A percentile compares a stretch with the other conserved stretches of the same genome.
Conservation (phyloP, 1,139 yeast genomes). For the Yamadazyma triangularis region DNA sequence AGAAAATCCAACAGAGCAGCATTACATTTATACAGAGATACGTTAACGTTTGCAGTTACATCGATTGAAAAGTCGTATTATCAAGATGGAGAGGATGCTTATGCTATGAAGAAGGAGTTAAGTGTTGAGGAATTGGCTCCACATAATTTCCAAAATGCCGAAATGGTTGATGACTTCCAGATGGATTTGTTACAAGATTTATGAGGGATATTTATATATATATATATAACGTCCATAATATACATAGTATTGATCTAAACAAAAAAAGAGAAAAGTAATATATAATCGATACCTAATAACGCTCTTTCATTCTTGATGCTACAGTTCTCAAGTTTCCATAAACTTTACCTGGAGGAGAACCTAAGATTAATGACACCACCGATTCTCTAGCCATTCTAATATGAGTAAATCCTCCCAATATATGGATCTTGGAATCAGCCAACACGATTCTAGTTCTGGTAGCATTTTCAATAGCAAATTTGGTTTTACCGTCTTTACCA, state of each 20-base stretch:
- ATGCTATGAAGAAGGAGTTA: constrained; percentile 78
- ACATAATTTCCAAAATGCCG: constrained; percentile 41
- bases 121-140: constrained; percentile 58
- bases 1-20: constrained; percentile 95
- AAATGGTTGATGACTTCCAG: constrained; percentile 50
- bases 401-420: constrained; percentile 94
- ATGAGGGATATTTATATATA: constrained; percentile 5
- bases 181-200: constrained; percentile 28
- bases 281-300: constrained; percentile 52
- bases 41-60: constrained; percentile 75
- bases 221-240: too few species aligned
- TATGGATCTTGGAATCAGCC: constrained; percentile 95
- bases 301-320: constrained; percentile 94
- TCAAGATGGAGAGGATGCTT: constrained; percentile 99
- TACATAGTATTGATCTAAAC: too few species aligned
- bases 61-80: constrained; percentile 83
- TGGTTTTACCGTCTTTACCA: constrained; percentile 98
- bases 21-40: constrained; percentile 82
- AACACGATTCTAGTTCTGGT: constrained; percentile 96
- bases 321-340: constrained; percentile 96
- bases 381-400: constrained; percentile 97
- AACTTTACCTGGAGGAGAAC: constrained; percentile 98
- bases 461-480: constrained; percentile 97
- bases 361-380: constrained; percentile 88
- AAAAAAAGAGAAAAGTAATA: too few species aligned